phyloP scores from a whole-genome alignment of 225 moss, liverwort and hornwort genomes.

The Marchantia paleacea region DNA sequence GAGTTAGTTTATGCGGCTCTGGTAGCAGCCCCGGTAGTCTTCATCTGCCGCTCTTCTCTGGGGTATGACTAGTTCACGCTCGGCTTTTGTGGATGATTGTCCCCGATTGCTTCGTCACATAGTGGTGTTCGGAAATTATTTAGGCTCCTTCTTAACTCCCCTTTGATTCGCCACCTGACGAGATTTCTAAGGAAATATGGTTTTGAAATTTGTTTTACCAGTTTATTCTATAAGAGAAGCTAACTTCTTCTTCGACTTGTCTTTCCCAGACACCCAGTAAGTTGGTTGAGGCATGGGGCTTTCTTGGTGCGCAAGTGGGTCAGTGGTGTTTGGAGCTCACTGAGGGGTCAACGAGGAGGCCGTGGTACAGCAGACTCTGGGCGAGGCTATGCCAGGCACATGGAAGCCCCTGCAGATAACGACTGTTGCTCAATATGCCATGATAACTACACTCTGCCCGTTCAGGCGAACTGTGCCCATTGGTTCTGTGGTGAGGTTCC shows the following conservation, averaged over 20 bases:
- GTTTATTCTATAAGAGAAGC: not conserved
- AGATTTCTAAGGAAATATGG: not conserved
- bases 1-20: constrained; percentile 91
- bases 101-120: not conserved
- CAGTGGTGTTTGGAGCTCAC: constrained; percentile 55
- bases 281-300: constrained; percentile 72
- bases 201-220: not conserved
- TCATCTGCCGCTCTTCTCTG: constrained; percentile 75
- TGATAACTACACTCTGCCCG: constrained; percentile 81
- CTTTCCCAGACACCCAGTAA: constrained; percentile 61
- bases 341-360: constrained; percentile 54
- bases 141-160: not conserved
- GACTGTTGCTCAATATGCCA: constrained; percentile 93
- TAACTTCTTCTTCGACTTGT: not conserved
- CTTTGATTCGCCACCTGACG: not conserved
- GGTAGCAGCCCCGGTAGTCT: constrained; percentile 78
- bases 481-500: constrained; percentile 84
- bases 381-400: constrained; percentile 52
- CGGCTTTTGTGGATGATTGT: not conserved
- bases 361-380: constrained; percentile 40
- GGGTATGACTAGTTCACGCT: constrained; percentile 39
- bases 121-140: not conserved
- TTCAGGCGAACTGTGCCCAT: constrained; percentile 95
- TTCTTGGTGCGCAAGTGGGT: constrained; percentile 63
- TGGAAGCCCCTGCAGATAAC: constrained; percentile 87